These are phyloP conservation scores for Naganishia onofrii DNA, from an alignment of 768 basidiomycete genomes.

Conservation along the genomic window DNA sequence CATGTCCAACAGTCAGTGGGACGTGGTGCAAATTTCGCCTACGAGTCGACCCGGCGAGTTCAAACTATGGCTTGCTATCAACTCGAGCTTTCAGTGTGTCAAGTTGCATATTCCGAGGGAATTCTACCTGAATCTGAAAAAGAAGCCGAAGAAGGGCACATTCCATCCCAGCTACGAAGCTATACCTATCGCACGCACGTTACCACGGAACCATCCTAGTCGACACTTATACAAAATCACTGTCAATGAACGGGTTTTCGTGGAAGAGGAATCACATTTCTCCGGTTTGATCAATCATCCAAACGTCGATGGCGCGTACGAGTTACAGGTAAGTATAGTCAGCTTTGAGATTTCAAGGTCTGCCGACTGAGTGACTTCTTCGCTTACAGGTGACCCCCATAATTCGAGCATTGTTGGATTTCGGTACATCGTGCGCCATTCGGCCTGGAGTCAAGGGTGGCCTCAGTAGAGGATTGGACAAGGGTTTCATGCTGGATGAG, in stretches of 20 bases:
- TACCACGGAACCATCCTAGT: constrained; percentile 76
- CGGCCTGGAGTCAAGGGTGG: constrained; percentile 64
- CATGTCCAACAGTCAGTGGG: constrained; percentile 71
- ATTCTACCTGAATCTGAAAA: constrained; percentile 88
- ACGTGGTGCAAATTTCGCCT: constrained; percentile 77
- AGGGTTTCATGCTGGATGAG: constrained; percentile 78
- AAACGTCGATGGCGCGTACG: constrained; percentile 90
- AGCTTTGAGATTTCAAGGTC: not conserved
- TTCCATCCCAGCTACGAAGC: constrained; percentile 70
- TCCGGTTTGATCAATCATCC: constrained; percentile 88
- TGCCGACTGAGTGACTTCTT: not conserved
- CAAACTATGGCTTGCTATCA: constrained; percentile 80
- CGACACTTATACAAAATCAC: constrained; percentile 76
- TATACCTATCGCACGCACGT: constrained; percentile 69
- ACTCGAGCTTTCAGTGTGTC: constrained; percentile 72
- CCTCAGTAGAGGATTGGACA: constrained; percentile 74
- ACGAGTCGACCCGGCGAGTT: constrained; percentile 76
- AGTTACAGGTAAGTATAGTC: constrained; percentile 67
- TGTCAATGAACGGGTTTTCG: constrained; percentile 78
- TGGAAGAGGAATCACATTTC: constrained; percentile 83
- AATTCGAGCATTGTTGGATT: constrained; percentile 72
- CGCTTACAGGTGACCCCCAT: constrained; percentile 69
- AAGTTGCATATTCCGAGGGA: constrained; percentile 82
- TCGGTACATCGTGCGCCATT: constrained; percentile 78
- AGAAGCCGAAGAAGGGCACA: constrained; percentile 62